A percentile compares a stretch with the other conserved stretches of the same genome.
Conservation (phyloP, 2,329 filamentous ascomycete genomes). For the Dryadomyces quercus-mongolicae region DNA sequence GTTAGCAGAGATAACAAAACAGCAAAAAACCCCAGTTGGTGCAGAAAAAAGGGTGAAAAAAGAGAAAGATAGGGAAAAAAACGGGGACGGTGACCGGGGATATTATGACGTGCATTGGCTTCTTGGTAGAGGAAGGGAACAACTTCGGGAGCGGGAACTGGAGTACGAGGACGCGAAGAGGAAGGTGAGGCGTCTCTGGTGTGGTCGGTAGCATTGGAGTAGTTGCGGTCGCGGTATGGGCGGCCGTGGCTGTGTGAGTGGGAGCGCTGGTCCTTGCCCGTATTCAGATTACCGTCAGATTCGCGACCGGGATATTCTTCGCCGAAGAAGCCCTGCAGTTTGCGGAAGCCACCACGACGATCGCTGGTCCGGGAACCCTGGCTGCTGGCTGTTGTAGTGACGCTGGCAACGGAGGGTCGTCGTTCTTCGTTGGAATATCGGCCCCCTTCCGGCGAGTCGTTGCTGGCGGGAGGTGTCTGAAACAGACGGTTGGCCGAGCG, state of each 20-base stretch:
- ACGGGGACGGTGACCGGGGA: conserved; percentile 5
- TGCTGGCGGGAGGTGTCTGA: conserved; percentile 32
- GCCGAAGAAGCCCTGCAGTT: conserved; percentile 83
- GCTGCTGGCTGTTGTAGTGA: conserved; percentile 71
- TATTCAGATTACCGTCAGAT: conserved; percentile 32
- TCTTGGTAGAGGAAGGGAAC: conserved; percentile 97
- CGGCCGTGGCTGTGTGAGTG: conserved; percentile 50
- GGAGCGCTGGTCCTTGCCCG: conserved; percentile 45
- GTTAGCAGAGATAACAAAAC: not conserved
- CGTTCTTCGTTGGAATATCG: conserved; percentile 58
- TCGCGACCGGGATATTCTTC: conserved; percentile 66
- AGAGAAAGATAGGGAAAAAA: conserved; percentile 3
- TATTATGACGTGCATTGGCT: conserved; percentile 48
- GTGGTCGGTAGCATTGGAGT: conserved; percentile 64
- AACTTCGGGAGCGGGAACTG: conserved; percentile 79
- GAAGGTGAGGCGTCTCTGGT: conserved; percentile 64
- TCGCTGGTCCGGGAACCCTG: conserved; percentile 66
- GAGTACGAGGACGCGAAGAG: conserved; percentile 70
- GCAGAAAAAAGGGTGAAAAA: not conserved
- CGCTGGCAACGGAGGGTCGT: conserved; percentile 77
- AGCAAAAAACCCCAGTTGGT: not conserved
- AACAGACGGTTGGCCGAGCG: conserved; percentile 37
- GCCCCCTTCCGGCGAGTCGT: conserved; percentile 45
- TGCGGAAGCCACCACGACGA: conserved; percentile 62
- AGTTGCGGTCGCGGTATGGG: conserved; percentile 62